These are phyloP conservation scores for Conoideocrella luteorostrata DNA, from an alignment of 2,329 filamentous ascomycete genomes.

Conservation along the genomic window DNA sequence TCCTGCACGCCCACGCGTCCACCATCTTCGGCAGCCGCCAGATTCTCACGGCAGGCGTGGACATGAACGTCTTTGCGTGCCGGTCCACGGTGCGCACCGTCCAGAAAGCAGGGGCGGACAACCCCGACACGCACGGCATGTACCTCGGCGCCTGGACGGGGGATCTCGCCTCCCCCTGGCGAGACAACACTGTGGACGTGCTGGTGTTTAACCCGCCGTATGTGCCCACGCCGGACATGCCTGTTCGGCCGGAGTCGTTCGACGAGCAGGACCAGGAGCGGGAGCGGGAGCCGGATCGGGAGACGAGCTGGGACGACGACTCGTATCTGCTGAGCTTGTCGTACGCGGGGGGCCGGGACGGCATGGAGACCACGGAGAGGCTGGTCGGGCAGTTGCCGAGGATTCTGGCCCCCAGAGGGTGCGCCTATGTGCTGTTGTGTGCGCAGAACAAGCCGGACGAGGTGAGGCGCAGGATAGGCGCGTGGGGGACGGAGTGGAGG, in stretches of 20 bases:
- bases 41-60: conserved; percentile 68
- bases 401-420: conserved; percentile 60
- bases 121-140: conserved; percentile 31
- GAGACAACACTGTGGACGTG: conserved; percentile 60
- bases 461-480: conserved; percentile 56
- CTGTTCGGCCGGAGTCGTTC: conserved; percentile 38
- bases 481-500: conserved; percentile 55
- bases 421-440: conserved; percentile 86
- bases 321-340: conserved; percentile 77
- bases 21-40: conserved; percentile 65
- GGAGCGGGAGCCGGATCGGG: conserved; percentile 18
- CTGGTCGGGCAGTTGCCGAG: conserved; percentile 63
- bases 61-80: conserved; percentile 83
- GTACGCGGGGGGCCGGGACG: conserved; percentile 82
- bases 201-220: conserved; percentile 97
- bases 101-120: conserved; percentile 31
- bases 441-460: conserved; percentile 79
- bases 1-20: conserved; percentile 68
- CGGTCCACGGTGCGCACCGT: conserved; percentile 67
- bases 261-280: conserved; percentile 12
- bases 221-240: conserved; percentile 76
- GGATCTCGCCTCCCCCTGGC: conserved; percentile 62
- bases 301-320: conserved; percentile 64
- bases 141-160: conserved; percentile 63
- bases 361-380: conserved; percentile 88